Evolutionary conservation across 164 flowering plant genomes (phyloP).

Genomic region (Kingdonia uniflora): DNA sequence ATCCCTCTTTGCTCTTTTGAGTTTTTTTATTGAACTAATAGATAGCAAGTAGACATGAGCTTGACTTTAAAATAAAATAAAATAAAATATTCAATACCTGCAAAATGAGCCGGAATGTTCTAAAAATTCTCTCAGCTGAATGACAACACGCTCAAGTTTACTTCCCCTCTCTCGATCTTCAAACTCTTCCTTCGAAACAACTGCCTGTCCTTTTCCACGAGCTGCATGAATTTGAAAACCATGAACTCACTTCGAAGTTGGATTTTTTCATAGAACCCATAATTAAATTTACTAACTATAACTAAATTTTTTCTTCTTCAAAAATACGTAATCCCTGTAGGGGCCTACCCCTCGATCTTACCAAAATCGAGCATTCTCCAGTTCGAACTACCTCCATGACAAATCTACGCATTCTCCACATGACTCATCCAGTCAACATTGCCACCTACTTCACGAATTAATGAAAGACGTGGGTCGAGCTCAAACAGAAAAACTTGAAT

Average conservation of each 20-base stretch:
- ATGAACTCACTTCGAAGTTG: constrained; percentile 2
- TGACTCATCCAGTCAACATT: too few relatives aligned
- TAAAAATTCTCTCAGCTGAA: constrained; percentile 58
- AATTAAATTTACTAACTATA: too few relatives aligned
- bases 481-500: too few relatives aligned
- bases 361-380: too few relatives aligned
- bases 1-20: constrained; percentile 62
- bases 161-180: constrained; percentile 49
- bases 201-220: constrained; percentile 68
- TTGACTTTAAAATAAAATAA: not conserved
- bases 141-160: constrained; percentile 23
- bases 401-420: too few relatives aligned
- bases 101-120: constrained; percentile 55
- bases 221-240: constrained; percentile 35
- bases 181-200: constrained; percentile 65
- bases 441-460: too few relatives aligned
- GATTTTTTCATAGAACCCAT: too few relatives aligned
- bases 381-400: too few relatives aligned
- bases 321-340: too few relatives aligned
- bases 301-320: too few relatives aligned
- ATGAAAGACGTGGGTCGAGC: too few relatives aligned
- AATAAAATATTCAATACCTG: constrained; percentile 25
- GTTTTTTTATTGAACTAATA: constrained; percentile 36
- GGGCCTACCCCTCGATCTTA: too few relatives aligned
- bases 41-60: not conserved